Evolutionary conservation across 148 eudicot genomes (phyloP).

Genomic region (Cornus florida): DNA sequence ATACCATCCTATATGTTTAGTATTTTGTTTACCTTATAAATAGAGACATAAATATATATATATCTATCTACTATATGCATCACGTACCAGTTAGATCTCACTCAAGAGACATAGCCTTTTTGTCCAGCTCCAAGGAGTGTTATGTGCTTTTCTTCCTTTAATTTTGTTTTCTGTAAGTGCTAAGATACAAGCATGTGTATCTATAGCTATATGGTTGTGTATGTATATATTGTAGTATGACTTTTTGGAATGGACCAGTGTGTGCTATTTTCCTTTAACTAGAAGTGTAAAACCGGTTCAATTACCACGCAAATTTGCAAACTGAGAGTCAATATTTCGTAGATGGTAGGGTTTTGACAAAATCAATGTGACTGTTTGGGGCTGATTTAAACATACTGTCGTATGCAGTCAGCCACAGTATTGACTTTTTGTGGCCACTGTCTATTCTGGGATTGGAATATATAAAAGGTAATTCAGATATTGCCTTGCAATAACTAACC

Average conservation of each 20-base stretch:
- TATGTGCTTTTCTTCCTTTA: not conserved
- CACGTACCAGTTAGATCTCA: not conserved
- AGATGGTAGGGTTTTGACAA: too few relatives aligned
- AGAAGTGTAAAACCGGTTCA: too few relatives aligned
- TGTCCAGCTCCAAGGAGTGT: not conserved
- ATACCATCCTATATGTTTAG: not conserved
- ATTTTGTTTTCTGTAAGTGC: not conserved
- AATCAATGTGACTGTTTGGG: not conserved
- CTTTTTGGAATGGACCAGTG: not conserved
- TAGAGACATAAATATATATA: not conserved
- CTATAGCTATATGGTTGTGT: not conserved
- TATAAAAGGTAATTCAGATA: too few relatives aligned
- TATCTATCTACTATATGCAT: not conserved
- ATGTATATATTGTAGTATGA: not conserved
- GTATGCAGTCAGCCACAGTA: not conserved
- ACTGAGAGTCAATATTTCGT: too few relatives aligned
- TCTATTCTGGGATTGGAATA: not conserved
- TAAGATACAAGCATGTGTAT: not conserved
- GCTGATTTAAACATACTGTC: not conserved
- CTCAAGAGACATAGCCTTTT: not conserved
- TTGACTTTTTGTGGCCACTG: not conserved
- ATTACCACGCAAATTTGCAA: too few relatives aligned
- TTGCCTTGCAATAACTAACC: not conserved
- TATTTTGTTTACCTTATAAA: not conserved
- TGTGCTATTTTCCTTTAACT: too few relatives aligned